Evolutionary conservation across 2,329 filamentous ascomycete species (phyloP).

Genomic region (Aspergillus sp.): DNA sequence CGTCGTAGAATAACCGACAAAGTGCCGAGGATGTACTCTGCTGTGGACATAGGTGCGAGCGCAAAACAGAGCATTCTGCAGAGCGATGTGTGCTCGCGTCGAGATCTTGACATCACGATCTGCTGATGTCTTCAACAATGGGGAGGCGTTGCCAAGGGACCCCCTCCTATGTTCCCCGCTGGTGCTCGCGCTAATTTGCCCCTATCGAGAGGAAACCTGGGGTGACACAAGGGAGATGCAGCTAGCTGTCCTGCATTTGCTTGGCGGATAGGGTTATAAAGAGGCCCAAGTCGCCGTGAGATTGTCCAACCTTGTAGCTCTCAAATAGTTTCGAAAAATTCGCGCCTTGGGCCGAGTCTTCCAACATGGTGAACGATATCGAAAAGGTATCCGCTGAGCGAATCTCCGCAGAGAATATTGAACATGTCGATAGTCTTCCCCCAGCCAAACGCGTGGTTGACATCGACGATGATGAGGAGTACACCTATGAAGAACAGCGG

Average conservation of each 20-base stretch:
- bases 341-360: neutral
- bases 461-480: conserved; percentile 31
- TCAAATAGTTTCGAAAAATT: neutral
- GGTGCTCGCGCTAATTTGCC: neutral
- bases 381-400: conserved; percentile 10
- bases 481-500: conserved; percentile 63
- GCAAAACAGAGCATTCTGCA: too few species aligned
- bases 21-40: neutral
- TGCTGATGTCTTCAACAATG: neutral
- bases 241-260: neutral
- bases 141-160: neutral
- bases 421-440: neutral
- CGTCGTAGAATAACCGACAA: neutral
- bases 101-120: neutral
- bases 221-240: neutral
- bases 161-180: neutral
- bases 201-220: neutral
- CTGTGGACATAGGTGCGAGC: neutral
- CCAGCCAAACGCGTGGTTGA: conserved; percentile 5
- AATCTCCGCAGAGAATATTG: conserved; percentile 14
- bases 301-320: neutral
- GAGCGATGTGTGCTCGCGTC: neutral
- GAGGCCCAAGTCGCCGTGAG: neutral
- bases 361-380: conserved; percentile 4
- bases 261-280: neutral